Percentiles rank a stretch among this genome's conserved stretches.
phyloP scores from a whole-genome alignment of 2,329 filamentous ascomycete genomes.

The Alternaria novae-zelandiae region DNA sequence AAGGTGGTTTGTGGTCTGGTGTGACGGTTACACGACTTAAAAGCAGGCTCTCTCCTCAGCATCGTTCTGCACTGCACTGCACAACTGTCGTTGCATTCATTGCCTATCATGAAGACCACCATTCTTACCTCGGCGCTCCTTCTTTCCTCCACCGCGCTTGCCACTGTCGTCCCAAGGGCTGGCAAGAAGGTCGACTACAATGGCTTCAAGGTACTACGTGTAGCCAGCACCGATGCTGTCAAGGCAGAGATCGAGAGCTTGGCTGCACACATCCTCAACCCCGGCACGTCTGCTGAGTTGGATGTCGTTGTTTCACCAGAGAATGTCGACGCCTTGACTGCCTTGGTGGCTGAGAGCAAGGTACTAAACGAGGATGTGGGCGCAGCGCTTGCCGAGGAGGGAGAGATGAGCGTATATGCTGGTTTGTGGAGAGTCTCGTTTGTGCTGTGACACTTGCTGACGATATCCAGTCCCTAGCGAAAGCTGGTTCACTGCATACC shows the following conservation, averaged over 20 bases:
- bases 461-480: conserved; percentile 34
- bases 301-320: conserved; percentile 47
- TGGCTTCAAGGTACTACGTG: conserved; percentile 46
- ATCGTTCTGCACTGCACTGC: background rate
- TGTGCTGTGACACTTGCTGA: conserved; percentile 2
- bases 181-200: conserved; percentile 44
- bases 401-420: conserved; percentile 34
- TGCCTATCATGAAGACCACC: conserved; percentile 36
- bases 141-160: conserved; percentile 27
- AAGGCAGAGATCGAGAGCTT: conserved; percentile 40
- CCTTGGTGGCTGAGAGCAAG: conserved; percentile 33
- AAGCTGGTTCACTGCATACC: conserved; percentile 47
- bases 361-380: conserved; percentile 46
- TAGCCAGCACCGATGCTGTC: conserved; percentile 28
- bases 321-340: conserved; percentile 38
- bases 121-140: conserved; percentile 36
- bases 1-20: conserved; percentile 19
- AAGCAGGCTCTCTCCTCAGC: conserved; percentile 3
- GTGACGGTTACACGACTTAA: conserved; percentile 17
- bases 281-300: conserved; percentile 33
- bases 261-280: conserved; percentile 42
- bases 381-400: conserved; percentile 41
- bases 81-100: conserved; percentile 2
- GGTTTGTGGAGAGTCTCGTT: conserved; percentile 23
- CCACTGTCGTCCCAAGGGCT: conserved; percentile 32